Evolutionary conservation across 2,329 filamentous ascomycete genomes (phyloP), one percentile per base, ranked within the genome.

Genomic region (Sarocladiaceae sp.): DNA sequence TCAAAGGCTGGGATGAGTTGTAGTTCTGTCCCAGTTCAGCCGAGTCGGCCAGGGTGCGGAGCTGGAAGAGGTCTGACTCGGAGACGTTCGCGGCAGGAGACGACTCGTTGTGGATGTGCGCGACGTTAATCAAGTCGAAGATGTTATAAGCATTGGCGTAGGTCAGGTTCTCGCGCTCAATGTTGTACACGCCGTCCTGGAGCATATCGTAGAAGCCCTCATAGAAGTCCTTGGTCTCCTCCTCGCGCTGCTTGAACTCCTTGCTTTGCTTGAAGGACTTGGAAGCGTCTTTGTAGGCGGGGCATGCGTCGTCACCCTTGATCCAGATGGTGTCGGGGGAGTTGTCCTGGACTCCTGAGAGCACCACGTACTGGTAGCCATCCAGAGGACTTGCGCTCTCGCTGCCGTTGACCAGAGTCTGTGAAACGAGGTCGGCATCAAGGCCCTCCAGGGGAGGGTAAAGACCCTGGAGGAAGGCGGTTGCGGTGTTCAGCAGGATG

Each of bases 281-380:
- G 35, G 52, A 55, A 0, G 60, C 51, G 0, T 46, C 49, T 1
- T 47, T 52, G 23, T 57, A 58, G 3, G 54, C 56, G 3, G 61
- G 60, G 33, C 60, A 63, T n/a, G 48, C 50, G 2, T 62, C 60
- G 9, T 63, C 61, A 6, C 61, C 61, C 49, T 63, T 64, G 52
- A 64, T 62, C 61, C 61, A 64, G 39, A 63, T 60, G 10, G 57
- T 60, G 35, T 62, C 58, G 6, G 58, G 59, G 7, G 59, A 60
- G 27, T 62, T 55, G 19, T 55, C 52, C 43, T 53, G 56, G 39
- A 58, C 48, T 32, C 56, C 55, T 11, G 61, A 55, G 9, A 64
- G 50, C 2, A 57, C 47, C 13, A 63, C 60, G 21, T 63, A 63
- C 45, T 64, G 61, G 45, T 64, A 64, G 3, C 61, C 59, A 12